A percentile compares a stretch with the other conserved stretches of the same genome.
Conservation (phyloP, 116 monocot genomes). For the Papilionanthe hybrid region DNA sequence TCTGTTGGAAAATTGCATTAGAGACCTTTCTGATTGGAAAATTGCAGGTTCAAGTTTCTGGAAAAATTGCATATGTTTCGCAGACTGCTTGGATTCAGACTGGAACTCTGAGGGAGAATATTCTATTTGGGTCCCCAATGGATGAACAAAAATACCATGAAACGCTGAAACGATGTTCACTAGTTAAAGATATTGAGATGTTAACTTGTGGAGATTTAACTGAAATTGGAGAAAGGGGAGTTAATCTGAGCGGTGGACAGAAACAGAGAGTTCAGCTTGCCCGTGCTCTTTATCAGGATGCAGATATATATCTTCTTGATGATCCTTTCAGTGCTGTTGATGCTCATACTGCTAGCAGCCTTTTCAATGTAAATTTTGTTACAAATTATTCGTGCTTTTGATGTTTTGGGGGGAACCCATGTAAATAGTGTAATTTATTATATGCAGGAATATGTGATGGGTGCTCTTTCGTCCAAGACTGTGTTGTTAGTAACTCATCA, state of each 20-base stretch:
- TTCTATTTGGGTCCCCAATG: conserved; percentile 53
- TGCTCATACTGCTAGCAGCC: conserved; percentile 78
- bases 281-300: conserved; percentile 82
- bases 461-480: conserved; percentile 56
- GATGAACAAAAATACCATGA: conserved; percentile 44
- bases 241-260: conserved; percentile 92
- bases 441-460: conserved; percentile 70
- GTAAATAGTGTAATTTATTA: background rate
- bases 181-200: conserved; percentile 60
- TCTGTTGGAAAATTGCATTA: background rate
- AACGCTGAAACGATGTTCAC: conserved; percentile 48
- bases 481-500: conserved; percentile 83
- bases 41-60: conserved; percentile 49
- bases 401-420: background rate
- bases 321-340: conserved; percentile 97
- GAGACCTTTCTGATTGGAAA: background rate
- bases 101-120: conserved; percentile 50
- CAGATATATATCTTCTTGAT: conserved; percentile 85
- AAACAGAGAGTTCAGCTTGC: conserved; percentile 92
- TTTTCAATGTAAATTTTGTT: conserved; percentile 56
- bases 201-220: conserved; percentile 60
- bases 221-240: conserved; percentile 92
- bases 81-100: conserved; percentile 71
- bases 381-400: background rate
- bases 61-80: conserved; percentile 57